Evolutionary conservation across 768 basidiomycete genomes (phyloP), one percentile per base, ranked within the genome.

Genomic region (Agrocybe praecox): DNA sequence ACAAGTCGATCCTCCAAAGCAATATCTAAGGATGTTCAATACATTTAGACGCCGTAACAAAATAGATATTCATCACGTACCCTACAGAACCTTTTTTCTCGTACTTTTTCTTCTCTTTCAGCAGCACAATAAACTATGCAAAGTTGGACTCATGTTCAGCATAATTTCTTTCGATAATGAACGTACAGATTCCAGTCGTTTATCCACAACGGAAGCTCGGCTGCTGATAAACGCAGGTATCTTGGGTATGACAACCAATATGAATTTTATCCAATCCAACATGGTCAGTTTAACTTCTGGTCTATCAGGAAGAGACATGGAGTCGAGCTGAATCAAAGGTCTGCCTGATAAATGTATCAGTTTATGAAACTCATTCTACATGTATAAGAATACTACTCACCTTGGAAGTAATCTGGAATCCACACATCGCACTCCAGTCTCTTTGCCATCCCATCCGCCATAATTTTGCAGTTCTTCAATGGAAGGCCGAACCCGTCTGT

Each of bases 391-490:
- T n/a, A n/a, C n/a, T n/a, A 63, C 72, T 46, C 51, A 81, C 85
- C 86, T 57, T 73, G 64, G 61, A 86, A 88, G 49, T 84, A 66
- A 68, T 88, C 84, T 8, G 86, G 86, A 17, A 84, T 74, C 80
- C 82, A 87, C n/a, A 86, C 85, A 62, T 87, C 86, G 58, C 85
- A 82, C 14, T 72, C 68, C 23, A 87, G 62, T 12, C 69, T 60
- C 49, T 76, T 68, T 8, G 83, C 75, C 18, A 85, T 63, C 22
- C 73, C 69, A 68, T 88, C 85, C 1, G 85, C 84, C 2, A 87
- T 70, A 53, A 88, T 73, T 61, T 81, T 84, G 58, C 69, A 73
- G 59, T 87, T 86, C 36, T 73, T 68, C 18, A 86, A 62, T 6
- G 74, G 70, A 3, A 87, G 69, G 0, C 84, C 85, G 56, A 85